Evolutionary conservation across 2,329 filamentous ascomycete genomes (phyloP).

Genomic region (Fusarium xylarioides): DNA sequence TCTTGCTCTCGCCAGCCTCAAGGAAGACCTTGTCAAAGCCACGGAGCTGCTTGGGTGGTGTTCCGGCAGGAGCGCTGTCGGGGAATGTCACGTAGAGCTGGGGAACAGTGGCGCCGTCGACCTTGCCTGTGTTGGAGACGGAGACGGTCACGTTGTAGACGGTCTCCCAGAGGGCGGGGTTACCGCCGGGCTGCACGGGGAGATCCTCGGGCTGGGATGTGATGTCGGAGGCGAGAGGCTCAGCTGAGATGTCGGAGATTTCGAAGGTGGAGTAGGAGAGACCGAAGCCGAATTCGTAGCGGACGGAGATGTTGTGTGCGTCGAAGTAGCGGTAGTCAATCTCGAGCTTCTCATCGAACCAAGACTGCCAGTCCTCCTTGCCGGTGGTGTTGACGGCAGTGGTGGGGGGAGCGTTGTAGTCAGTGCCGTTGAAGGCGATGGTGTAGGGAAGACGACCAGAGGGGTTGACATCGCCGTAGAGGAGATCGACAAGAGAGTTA

Average conservation of each 20-base stretch:
- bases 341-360: conserved; percentile 71
- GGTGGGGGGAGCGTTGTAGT: conserved; percentile 55
- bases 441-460: conserved; percentile 77
- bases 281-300: conserved; percentile 74
- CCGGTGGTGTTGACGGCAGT: conserved; percentile 50
- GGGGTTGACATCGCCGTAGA: conserved; percentile 74
- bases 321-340: conserved; percentile 76
- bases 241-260: conserved; percentile 50
- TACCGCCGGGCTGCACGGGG: conserved; percentile 60
- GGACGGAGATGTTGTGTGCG: conserved; percentile 64
- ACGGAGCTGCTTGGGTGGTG: conserved; percentile 59
- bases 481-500: conserved; percentile 70
- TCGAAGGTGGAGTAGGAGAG: conserved; percentile 73
- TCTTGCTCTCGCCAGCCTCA: conserved; percentile 50
- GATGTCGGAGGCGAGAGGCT: conserved; percentile 35
- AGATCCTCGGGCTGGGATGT: conserved; percentile 42
- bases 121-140: conserved; percentile 60
- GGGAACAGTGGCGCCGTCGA: conserved; percentile 59
- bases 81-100: conserved; percentile 65
- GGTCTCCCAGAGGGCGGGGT: conserved; percentile 62
- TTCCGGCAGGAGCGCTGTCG: conserved; percentile 49
- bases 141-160: conserved; percentile 58
- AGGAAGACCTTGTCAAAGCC: conserved; percentile 62
- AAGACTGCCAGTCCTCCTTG: conserved; percentile 53
- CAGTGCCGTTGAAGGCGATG: conserved; percentile 65